A percentile compares a stretch with the other conserved stretches of the same genome.
Evolutionary conservation across 306 rosid species (phyloP).

Genomic region (Abrus pulchellus): DNA sequence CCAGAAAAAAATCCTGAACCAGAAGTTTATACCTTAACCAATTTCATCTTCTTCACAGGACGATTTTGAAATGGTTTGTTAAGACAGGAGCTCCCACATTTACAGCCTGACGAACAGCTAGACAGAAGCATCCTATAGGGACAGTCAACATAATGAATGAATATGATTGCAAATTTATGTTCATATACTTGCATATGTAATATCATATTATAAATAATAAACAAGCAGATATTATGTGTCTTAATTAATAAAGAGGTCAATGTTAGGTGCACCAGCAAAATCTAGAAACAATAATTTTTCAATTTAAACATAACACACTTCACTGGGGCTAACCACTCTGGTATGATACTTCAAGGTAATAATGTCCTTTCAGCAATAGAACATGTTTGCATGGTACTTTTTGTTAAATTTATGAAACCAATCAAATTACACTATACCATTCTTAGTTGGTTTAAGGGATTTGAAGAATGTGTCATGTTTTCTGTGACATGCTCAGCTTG

Average conservation of each 20-base stretch:
- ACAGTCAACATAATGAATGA: constrained; percentile 37
- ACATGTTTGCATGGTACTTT: background rate
- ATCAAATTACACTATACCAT: constrained; percentile 10
- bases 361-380: background rate
- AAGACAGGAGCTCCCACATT: constrained; percentile 84
- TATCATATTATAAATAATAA: background rate
- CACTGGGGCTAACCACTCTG: constrained; percentile 16
- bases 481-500: background rate
- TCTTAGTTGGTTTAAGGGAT: background rate
- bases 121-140: constrained; percentile 86
- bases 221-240: background rate
- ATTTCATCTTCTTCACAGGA: constrained; percentile 84
- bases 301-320: constrained; percentile 15
- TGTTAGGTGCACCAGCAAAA: background rate
- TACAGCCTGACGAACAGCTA: constrained; percentile 93
- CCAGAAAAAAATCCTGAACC: background rate
- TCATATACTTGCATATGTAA: constrained; percentile 33
- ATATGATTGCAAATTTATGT: constrained; percentile 37
- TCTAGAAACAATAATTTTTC: constrained; percentile 31
- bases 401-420: background rate
- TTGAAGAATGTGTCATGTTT: constrained; percentile 14
- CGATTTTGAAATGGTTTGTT: constrained; percentile 91
- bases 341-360: background rate
- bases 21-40: constrained; percentile 72
- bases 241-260: background rate